Evolutionary conservation across 208 protist species (phyloP).

Genomic region (Spongospora subterranea): DNA sequence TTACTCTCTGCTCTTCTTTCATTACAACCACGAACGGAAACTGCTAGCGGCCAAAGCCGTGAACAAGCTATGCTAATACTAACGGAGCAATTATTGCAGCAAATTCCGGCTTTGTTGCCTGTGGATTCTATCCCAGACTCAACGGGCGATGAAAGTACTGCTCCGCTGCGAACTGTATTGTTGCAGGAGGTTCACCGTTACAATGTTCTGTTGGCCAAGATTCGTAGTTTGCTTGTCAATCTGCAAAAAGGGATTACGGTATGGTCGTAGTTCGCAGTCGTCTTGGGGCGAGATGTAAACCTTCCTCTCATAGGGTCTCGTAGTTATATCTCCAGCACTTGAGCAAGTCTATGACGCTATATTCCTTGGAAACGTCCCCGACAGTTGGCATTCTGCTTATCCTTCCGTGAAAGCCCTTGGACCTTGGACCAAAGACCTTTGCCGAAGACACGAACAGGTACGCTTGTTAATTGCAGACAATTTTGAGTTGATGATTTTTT

Average conservation of each 20-base stretch:
- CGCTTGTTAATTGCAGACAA: too few relatives aligned
- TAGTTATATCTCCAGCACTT: slow-evolving; percentile 94
- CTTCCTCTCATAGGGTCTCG: slow-evolving; percentile 78
- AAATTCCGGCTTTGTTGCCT: slow-evolving; percentile 66
- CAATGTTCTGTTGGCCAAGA: slow-evolving; percentile 88
- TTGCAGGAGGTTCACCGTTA: slow-evolving; percentile 96
- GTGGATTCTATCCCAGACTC: slow-evolving; percentile 66
- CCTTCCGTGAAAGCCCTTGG: slow-evolving; percentile 94
- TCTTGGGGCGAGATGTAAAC: background rate
- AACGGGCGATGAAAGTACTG: slow-evolving; percentile 85
- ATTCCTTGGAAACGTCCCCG: slow-evolving; percentile 87
- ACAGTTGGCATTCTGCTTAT: slow-evolving; percentile 91
- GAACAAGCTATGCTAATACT: slow-evolving; percentile 67
- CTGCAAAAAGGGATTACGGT: slow-evolving; percentile 89
- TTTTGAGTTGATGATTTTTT: background rate
- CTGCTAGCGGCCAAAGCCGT: slow-evolving; percentile 52
- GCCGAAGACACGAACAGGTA: slow-evolving; percentile 83
- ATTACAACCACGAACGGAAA: slow-evolving; percentile 81
- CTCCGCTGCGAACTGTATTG: slow-evolving; percentile 92
- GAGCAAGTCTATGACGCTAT: slow-evolving; percentile 90
- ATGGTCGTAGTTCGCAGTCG: background rate
- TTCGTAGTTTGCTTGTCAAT: slow-evolving; percentile 86
- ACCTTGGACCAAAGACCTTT: slow-evolving; percentile 92
- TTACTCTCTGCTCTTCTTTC: slow-evolving; percentile 92
- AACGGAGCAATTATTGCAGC: slow-evolving; percentile 67